phyloP scores from a whole-genome alignment of 148 eudicot species.

The Oxyria digyna region DNA sequence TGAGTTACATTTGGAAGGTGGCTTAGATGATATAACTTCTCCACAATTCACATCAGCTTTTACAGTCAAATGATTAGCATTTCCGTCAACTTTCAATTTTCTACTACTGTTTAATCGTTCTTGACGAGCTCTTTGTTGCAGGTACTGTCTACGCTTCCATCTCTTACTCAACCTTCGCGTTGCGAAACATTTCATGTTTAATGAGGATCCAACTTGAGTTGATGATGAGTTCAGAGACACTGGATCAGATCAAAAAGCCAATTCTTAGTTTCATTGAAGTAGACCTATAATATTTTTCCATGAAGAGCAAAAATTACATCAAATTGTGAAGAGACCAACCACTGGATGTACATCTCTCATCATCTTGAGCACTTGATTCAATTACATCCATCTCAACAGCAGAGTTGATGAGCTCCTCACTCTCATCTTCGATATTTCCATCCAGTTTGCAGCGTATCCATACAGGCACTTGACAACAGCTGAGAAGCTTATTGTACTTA shows the following conservation, averaged over 20 bases:
- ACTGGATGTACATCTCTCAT: constrained; percentile 25
- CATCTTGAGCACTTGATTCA: constrained; percentile 39
- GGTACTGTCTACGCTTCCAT: constrained; percentile 66
- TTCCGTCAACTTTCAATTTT: constrained; percentile 49
- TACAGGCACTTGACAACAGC: constrained; percentile 48
- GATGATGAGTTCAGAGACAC: constrained; percentile 31
- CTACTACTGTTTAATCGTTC: constrained; percentile 58
- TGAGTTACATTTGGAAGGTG: constrained; percentile 26
- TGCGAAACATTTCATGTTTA: constrained; percentile 38
- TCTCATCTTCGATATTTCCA: constrained; percentile 38
- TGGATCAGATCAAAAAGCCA: constrained; percentile 18
- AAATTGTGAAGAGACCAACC: constrained; percentile 18
- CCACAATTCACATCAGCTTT: constrained; percentile 31
- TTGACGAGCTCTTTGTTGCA: constrained; percentile 80
- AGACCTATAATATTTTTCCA: background rate
- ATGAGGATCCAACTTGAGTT: constrained; percentile 40
- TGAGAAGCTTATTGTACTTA: constrained; percentile 65
- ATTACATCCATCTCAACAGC: constrained; percentile 86
- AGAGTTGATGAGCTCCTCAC: constrained; percentile 42
- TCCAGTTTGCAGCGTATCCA: constrained; percentile 91
- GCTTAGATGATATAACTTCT: constrained; percentile 20
- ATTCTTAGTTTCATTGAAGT: background rate
- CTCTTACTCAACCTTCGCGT: constrained; percentile 45
- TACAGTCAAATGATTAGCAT: constrained; percentile 19
- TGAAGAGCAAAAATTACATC: background rate